phyloP scores from a whole-genome alignment of 805 yeast genomes.

The Sungouiozyma ichnusensis region DNA sequence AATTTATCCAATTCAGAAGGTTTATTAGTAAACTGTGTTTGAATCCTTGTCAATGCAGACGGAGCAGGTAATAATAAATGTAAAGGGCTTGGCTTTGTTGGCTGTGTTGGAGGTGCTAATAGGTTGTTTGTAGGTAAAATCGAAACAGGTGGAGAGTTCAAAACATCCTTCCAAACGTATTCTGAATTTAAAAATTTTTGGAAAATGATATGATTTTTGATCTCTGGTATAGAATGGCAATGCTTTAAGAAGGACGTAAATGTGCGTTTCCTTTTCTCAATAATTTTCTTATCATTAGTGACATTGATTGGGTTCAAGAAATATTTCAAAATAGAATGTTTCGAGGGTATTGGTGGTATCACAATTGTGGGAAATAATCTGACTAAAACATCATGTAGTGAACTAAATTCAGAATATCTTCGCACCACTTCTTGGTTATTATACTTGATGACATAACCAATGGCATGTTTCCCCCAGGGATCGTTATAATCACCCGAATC shows the following conservation, averaged over 20 bases:
- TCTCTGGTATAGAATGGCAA: conserved; percentile 48
- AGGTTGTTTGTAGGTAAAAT: conserved; percentile 43
- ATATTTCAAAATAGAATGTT: conserved; percentile 50
- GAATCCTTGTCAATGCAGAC: conserved; percentile 33
- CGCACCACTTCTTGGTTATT: conserved; percentile 58
- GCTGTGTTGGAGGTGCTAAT: conserved; percentile 52
- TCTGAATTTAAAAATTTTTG: conserved; percentile 78
- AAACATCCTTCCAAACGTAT: conserved; percentile 71
- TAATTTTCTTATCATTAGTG: conserved; percentile 35
- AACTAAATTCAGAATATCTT: conserved; percentile 87
- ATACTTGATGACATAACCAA: conserved; percentile 69
- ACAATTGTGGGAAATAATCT: conserved; percentile 70
- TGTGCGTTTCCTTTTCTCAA: conserved; percentile 65
- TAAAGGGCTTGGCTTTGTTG: conserved; percentile 45
- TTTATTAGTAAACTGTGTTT: background rate
- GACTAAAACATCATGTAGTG: conserved; percentile 58
- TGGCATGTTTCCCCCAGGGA: conserved; percentile 62
- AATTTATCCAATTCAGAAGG: conserved; percentile 2
- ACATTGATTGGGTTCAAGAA: conserved; percentile 35
- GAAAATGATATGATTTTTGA: conserved; percentile 53
- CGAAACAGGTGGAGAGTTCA: conserved; percentile 44
- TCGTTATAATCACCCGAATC: conserved; percentile 86
- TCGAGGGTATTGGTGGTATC: conserved; percentile 90
- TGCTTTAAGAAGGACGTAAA: conserved; percentile 68
- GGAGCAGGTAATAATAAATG: conserved; percentile 59